Percentiles rank a stretch among this genome's conserved stretches.
phyloP scores from a whole-genome alignment of 129 eudicot species.

The Chrysanthemum seticuspe region DNA sequence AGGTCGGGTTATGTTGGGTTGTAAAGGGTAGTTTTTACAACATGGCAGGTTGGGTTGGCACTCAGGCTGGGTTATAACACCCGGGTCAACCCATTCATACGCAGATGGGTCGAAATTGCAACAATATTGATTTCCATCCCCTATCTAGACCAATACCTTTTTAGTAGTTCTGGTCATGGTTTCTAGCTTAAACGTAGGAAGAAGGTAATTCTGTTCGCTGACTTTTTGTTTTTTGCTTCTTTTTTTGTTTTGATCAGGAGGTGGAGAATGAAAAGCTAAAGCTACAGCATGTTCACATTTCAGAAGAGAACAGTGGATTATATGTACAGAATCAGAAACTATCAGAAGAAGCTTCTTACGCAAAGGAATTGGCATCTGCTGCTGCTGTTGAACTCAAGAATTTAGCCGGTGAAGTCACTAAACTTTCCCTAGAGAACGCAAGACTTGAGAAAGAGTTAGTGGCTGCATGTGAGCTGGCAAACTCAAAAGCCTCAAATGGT shows the following conservation, averaged over 20 bases:
- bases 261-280: constrained; percentile 81
- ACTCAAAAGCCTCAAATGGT: constrained; percentile 50
- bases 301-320: constrained; percentile 91
- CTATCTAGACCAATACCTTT: not conserved
- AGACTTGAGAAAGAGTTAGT: constrained; percentile 83
- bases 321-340: constrained; percentile 89
- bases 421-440: constrained; percentile 75
- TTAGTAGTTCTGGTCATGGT: not conserved
- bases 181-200: not conserved
- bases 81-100: too few species aligned
- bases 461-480: constrained; percentile 60
- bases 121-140: too few species aligned
- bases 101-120: too few species aligned
- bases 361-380: constrained; percentile 97
- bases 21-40: too few species aligned
- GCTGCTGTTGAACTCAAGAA: constrained; percentile 95
- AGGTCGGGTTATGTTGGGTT: too few species aligned
- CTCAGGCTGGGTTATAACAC: too few species aligned
- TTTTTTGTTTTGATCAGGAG: constrained; percentile 53
- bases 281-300: constrained; percentile 67
- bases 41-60: too few species aligned
- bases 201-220: constrained; percentile 17
- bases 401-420: constrained; percentile 92
- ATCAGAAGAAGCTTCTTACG: constrained; percentile 98
- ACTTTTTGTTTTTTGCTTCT: constrained; percentile 6